Percentiles rank a stretch among this genome's conserved stretches.
Conservation (phyloP, 2,329 filamentous ascomycete species). For the Aspergillus alliaceus region DNA sequence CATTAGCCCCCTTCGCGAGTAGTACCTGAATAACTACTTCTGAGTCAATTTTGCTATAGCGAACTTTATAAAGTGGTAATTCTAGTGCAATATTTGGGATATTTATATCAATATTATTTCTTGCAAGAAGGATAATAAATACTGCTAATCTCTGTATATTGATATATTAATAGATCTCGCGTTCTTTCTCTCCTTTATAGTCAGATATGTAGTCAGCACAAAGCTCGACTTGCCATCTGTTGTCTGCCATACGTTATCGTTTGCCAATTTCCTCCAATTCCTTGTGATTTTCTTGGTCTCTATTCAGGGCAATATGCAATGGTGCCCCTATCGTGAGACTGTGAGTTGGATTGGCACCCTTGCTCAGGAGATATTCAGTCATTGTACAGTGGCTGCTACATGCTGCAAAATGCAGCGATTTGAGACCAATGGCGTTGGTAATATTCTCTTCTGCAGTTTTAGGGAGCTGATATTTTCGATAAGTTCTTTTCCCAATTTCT, state of each 20-base stretch:
- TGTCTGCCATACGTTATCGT: neutral
- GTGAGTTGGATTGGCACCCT: too few species aligned
- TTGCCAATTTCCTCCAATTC: neutral
- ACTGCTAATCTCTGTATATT: neutral
- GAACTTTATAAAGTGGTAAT: neutral
- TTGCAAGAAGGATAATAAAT: neutral
- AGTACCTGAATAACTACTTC: neutral
- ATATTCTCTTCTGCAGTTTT: too few species aligned
- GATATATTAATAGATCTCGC: neutral
- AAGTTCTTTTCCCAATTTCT: too few species aligned
- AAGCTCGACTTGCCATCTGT: neutral
- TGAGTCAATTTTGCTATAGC: neutral
- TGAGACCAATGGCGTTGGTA: too few species aligned
- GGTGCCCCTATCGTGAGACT: too few species aligned
- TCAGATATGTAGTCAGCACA: neutral
- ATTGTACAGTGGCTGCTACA: too few species aligned
- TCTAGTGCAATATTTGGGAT: neutral
- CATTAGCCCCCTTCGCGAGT: neutral
- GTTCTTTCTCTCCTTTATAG: neutral
- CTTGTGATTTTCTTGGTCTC: neutral
- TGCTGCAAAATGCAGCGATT: too few species aligned
- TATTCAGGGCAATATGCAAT: too few species aligned
- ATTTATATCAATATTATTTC: neutral
- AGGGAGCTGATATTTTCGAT: too few species aligned
- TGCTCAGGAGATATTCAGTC: too few species aligned